phyloP scores from a whole-genome alignment of 352 stramenopile species.

The Stephanocyclus meneghinianus region DNA sequence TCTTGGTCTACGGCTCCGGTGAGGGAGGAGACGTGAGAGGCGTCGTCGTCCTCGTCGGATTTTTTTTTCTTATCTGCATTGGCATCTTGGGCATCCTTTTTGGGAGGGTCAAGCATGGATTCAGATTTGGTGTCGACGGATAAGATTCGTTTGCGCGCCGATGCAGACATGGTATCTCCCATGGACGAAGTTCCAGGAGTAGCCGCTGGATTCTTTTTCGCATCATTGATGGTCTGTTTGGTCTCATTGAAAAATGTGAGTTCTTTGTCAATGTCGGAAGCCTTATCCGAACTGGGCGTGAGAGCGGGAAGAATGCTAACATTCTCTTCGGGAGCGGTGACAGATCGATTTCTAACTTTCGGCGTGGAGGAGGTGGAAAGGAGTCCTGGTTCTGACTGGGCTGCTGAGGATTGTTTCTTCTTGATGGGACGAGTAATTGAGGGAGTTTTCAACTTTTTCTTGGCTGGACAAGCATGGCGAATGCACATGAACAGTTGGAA shows the following conservation, averaged over 20 bases:
- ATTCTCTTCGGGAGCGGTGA: neutral
- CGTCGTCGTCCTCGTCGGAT: constrained; percentile 43
- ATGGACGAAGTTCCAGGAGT: constrained; percentile 4
- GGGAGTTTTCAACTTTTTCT: constrained; percentile 51
- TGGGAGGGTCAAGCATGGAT: constrained; percentile 49
- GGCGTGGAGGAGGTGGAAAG: constrained; percentile 7
- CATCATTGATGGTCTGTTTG: neutral
- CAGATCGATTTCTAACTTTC: constrained; percentile 23
- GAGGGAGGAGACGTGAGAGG: constrained; percentile 73
- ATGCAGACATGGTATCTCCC: constrained; percentile 45
- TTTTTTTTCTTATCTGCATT: neutral
- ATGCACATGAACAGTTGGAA: neutral
- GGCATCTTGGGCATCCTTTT: constrained; percentile 11
- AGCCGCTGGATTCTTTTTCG: neutral
- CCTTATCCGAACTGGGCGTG: constrained; percentile 46
- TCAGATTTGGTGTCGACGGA: constrained; percentile 29
- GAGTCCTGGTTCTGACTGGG: constrained; percentile 33
- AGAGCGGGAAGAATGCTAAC: constrained; percentile 37
- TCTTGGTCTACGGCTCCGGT: constrained; percentile 81
- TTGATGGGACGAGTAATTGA: constrained; percentile 29
- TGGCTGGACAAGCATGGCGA: constrained; percentile 3
- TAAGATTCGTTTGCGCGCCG: constrained; percentile 51
- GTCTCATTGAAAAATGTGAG: constrained; percentile 38
- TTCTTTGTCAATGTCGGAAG: constrained; percentile 34
- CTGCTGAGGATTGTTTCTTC: constrained; percentile 18